Conservation (phyloP, 2,329 filamentous ascomycete genomes). For the Diplodia seriata region DNA sequence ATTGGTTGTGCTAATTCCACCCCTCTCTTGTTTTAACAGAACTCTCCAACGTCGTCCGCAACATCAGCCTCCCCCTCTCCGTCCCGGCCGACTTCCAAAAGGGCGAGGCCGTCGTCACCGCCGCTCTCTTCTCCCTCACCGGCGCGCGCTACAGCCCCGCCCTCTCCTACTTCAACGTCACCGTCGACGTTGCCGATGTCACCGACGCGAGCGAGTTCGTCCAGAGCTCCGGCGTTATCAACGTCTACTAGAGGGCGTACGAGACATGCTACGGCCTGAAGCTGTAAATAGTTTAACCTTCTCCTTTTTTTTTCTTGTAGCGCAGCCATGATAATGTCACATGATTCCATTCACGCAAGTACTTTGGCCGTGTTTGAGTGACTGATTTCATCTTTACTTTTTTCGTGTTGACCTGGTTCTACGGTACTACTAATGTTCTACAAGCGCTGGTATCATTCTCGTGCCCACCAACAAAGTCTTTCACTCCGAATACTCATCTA, state of each 20-base stretch:
- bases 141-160: neutral
- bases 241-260: neutral
- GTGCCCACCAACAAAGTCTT: too few relatives aligned
- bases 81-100: slow-evolving; percentile 36
- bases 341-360: too few relatives aligned
- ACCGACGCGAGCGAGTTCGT: neutral
- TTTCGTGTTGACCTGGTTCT: too few relatives aligned
- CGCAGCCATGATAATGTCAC: too few relatives aligned
- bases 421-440: too few relatives aligned
- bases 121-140: slow-evolving; percentile 37
- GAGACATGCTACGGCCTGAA: too few relatives aligned
- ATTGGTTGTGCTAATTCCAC: neutral
- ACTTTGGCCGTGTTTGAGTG: too few relatives aligned
- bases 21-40: neutral
- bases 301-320: too few relatives aligned
- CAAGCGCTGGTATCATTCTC: too few relatives aligned
- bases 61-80: slow-evolving; percentile 38
- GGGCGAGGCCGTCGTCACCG: slow-evolving; percentile 37
- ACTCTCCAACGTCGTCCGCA: slow-evolving; percentile 38
- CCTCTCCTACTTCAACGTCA: slow-evolving; percentile 39
- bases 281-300: too few relatives aligned
- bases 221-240: neutral
- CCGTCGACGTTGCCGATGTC: slow-evolving; percentile 36
- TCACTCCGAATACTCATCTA: slow-evolving; percentile 54
- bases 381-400: too few relatives aligned